Evolutionary conservation across 441 rosid species (phyloP).

Genomic region (Manihot esculenta): DNA sequence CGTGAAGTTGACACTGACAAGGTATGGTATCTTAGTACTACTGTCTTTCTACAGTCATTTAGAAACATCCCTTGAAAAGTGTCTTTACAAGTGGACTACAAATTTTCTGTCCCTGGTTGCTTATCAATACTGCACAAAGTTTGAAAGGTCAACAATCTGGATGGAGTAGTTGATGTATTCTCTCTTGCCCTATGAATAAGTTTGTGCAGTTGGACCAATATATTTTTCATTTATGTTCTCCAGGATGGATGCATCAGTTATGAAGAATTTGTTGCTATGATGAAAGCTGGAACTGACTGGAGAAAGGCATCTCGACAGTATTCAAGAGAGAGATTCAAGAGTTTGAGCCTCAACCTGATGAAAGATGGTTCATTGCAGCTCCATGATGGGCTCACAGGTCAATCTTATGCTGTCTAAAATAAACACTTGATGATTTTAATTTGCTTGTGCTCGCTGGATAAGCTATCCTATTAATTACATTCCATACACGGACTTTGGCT

Average conservation of each 20-base stretch:
- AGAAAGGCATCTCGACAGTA: slow-evolving; percentile 97
- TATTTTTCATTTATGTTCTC: slow-evolving; percentile 5
- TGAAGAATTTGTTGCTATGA: slow-evolving; percentile 92
- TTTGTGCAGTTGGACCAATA: neutral
- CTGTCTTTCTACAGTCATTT: neutral
- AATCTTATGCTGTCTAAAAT: slow-evolving; percentile 62
- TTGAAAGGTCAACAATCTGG: neutral
- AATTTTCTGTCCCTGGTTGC: neutral
- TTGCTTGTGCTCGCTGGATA: slow-evolving; percentile 14
- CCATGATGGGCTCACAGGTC: slow-evolving; percentile 79
- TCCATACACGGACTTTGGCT: slow-evolving; percentile 9
- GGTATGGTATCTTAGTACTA: slow-evolving; percentile 39
- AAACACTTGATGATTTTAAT: slow-evolving; percentile 13
- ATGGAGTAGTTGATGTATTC: neutral
- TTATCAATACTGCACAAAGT: neutral
- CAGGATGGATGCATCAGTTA: slow-evolving; percentile 90
- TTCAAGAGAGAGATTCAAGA: slow-evolving; percentile 98
- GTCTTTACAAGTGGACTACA: too few relatives aligned
- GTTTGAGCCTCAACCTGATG: slow-evolving; percentile 88
- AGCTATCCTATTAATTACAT: slow-evolving; percentile 17
- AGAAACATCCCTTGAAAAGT: neutral
- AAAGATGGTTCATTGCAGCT: slow-evolving; percentile 95
- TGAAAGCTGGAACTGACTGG: slow-evolving; percentile 99
- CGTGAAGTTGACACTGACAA: slow-evolving; percentile 93
- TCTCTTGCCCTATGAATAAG: neutral